phyloP scores from a whole-genome alignment of 768 basidiomycete genomes.

The Daedaleopsis sinensis region DNA sequence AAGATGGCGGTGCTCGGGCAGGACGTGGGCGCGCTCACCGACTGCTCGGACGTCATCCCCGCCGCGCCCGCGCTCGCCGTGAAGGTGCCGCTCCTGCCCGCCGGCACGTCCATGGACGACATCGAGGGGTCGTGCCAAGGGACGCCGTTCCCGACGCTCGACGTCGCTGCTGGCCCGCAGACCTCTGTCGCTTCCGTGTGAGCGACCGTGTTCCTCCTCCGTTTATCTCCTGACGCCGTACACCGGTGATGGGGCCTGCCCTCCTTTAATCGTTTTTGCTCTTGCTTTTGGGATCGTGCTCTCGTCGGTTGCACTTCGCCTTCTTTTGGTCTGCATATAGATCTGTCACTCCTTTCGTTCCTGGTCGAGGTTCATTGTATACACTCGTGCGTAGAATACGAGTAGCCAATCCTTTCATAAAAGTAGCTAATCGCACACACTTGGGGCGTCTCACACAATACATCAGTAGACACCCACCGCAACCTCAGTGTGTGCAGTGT shows the following conservation, averaged over 20 bases:
- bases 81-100: slow-evolving; percentile 13
- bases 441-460: too few species aligned
- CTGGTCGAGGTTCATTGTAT: background rate
- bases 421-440: too few species aligned
- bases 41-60: slow-evolving; percentile 16
- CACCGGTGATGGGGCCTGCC: too few species aligned
- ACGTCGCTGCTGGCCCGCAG: background rate
- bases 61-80: slow-evolving; percentile 7
- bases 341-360: background rate
- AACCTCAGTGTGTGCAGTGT: too few species aligned
- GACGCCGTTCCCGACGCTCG: slow-evolving; percentile 9
- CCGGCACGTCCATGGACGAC: slow-evolving; percentile 3
- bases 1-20: slow-evolving; percentile 35
- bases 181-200: background rate
- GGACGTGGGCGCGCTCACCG: slow-evolving; percentile 6
- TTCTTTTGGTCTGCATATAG: background rate
- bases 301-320: too few species aligned
- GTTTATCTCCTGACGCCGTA: too few species aligned
- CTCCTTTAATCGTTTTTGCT: too few species aligned
- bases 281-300: too few species aligned
- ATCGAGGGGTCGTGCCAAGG: slow-evolving; percentile 5
- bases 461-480: too few species aligned
- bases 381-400: too few species aligned
- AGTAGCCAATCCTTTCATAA: too few species aligned
- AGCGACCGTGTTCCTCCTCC: background rate